phyloP scores from a whole-genome alignment of 208 protist genomes.

The Borovskyia barvae region DNA sequence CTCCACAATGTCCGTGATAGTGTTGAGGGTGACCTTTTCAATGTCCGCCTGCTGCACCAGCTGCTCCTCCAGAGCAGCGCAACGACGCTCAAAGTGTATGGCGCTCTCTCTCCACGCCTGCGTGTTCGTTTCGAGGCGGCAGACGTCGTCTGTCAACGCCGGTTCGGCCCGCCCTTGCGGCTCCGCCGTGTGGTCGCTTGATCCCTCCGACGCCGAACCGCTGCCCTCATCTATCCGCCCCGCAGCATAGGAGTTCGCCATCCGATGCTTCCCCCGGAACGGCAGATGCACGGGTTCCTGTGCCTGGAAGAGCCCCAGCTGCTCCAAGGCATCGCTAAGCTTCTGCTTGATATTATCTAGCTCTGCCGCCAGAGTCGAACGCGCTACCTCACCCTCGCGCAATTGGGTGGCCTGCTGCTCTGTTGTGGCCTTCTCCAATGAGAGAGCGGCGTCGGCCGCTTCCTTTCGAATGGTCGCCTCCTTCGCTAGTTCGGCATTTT shows the following conservation, averaged over 20 bases:
- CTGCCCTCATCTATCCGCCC: too few relatives aligned
- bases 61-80: constrained; percentile 7
- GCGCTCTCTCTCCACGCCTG: not conserved
- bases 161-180: constrained; percentile 14
- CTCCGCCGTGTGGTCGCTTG: constrained; percentile 3
- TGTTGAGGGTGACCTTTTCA: constrained; percentile 7
- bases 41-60: constrained; percentile 1
- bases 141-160: not conserved
- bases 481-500: constrained; percentile 5
- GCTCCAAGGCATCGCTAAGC: constrained; percentile 3
- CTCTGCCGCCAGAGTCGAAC: constrained; percentile 7
- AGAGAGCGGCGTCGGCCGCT: constrained; percentile 21
- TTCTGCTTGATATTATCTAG: constrained; percentile 10
- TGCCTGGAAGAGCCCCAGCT: constrained; percentile 10
- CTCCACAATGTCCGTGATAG: constrained; percentile 1
- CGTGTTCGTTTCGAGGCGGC: not conserved
- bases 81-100: not conserved
- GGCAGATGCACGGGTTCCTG: constrained; percentile 14
- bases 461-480: constrained; percentile 15
- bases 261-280: too few relatives aligned
- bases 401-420: constrained; percentile 26
- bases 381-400: constrained; percentile 15
- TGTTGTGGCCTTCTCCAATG: constrained; percentile 23
- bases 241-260: too few relatives aligned
- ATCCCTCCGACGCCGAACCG: constrained; percentile 5